phyloP scores from a whole-genome alignment of 176 grass and related monocot species.

The Guadua angustifolia region DNA sequence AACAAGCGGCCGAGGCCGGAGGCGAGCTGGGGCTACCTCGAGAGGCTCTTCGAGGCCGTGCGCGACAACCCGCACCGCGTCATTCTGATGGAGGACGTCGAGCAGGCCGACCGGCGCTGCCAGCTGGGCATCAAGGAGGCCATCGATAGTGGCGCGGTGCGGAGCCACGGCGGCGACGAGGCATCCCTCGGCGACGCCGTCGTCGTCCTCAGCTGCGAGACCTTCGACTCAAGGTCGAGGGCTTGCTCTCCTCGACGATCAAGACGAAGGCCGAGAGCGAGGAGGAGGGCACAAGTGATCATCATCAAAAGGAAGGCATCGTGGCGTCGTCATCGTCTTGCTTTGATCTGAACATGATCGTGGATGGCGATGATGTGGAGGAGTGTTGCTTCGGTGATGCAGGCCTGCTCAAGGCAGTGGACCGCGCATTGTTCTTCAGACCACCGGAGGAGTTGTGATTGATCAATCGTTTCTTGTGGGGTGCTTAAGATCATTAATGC shows the following conservation, averaged over 20 bases:
- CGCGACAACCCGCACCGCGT: slow-evolving; percentile 65
- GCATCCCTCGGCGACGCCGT: slow-evolving; percentile 64
- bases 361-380: slow-evolving; percentile 40
- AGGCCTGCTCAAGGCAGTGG: slow-evolving; percentile 57
- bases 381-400: slow-evolving; percentile 45
- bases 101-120: slow-evolving; percentile 40
- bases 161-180: slow-evolving; percentile 36
- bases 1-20: slow-evolving; percentile 51
- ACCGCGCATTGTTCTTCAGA: slow-evolving; percentile 68
- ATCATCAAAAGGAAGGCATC: neutral
- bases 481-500: neutral
- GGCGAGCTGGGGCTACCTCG: slow-evolving; percentile 36
- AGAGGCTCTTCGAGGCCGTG: slow-evolving; percentile 61
- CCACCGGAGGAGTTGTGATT: slow-evolving; percentile 45
- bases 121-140: slow-evolving; percentile 54
- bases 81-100: slow-evolving; percentile 67
- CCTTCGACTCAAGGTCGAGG: slow-evolving; percentile 54
- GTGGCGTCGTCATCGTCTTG: slow-evolving; percentile 6
- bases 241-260: slow-evolving; percentile 45
- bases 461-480: slow-evolving; percentile 9
- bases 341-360: slow-evolving; percentile 77
- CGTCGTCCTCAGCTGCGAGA: slow-evolving; percentile 70
- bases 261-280: slow-evolving; percentile 25
- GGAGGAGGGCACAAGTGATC: slow-evolving; percentile 23
- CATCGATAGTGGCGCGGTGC: slow-evolving; percentile 52